Percentiles rank a stretch among this genome's conserved stretches.
phyloP scores from a whole-genome alignment of 306 rosid genomes.

The Vachellia pachyceras region DNA sequence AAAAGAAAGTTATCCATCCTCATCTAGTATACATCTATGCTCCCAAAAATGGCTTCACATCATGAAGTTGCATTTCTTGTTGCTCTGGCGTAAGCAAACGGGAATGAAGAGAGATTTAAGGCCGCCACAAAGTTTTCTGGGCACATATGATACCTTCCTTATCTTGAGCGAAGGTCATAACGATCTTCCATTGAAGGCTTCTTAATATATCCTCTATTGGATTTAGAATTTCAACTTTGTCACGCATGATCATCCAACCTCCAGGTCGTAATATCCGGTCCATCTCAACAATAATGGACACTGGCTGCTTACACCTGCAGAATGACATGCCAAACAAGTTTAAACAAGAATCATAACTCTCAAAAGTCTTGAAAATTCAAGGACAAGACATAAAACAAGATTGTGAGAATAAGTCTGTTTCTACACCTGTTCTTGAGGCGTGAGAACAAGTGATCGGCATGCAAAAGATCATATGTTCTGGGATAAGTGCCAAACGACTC shows the following conservation, averaged over 20 bases:
- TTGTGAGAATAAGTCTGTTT: not conserved
- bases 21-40: conserved; percentile 10
- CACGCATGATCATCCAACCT: conserved; percentile 93
- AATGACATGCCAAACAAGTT: not conserved
- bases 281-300: conserved; percentile 87
- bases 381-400: not conserved
- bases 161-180: conserved; percentile 73
- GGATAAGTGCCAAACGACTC: conserved; percentile 92
- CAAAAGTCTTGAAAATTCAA: not conserved
- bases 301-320: conserved; percentile 88
- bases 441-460: conserved; percentile 94
- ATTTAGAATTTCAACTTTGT: conserved; percentile 77
- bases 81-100: conserved; percentile 14
- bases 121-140: conserved; percentile 82
- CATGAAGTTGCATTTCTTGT: conserved; percentile 2
- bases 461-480: conserved; percentile 92
- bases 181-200: conserved; percentile 81
- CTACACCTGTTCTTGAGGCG: conserved; percentile 87
- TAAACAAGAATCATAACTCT: not conserved
- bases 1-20: not conserved
- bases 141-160: conserved; percentile 90
- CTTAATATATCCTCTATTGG: conserved; percentile 74
- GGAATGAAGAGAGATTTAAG: conserved; percentile 46
- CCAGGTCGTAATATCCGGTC: conserved; percentile 88
- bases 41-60: conserved; percentile 11